phyloP scores from a whole-genome alignment of 305 asterid genomes.

The Solanum hybrid region DNA sequence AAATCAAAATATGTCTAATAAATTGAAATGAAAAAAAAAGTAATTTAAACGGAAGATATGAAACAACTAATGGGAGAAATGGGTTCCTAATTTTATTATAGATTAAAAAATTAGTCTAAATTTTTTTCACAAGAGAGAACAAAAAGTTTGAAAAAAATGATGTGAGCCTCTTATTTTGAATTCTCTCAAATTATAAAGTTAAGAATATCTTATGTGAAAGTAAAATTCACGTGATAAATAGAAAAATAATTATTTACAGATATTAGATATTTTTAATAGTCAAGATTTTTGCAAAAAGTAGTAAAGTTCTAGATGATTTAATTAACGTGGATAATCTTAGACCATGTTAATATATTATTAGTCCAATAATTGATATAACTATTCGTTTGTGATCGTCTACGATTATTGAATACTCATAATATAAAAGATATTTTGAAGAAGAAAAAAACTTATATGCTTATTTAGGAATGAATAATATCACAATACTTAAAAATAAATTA shows the following conservation, averaged over 20 bases:
- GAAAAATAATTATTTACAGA: no score
- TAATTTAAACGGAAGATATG: neutral
- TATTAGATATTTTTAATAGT: neutral
- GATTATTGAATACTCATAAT: neutral
- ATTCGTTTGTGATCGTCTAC: neutral
- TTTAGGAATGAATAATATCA: neutral
- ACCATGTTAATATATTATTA: neutral
- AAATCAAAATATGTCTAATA: no score
- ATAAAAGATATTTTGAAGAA: neutral
- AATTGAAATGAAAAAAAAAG: neutral
- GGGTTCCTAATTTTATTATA: neutral
- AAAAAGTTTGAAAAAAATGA: neutral
- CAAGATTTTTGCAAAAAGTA: neutral
- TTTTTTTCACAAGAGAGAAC: neutral
- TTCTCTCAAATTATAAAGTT: neutral
- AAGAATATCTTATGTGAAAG: no score
- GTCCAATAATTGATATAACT: neutral
- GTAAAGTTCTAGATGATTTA: neutral
- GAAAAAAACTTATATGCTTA: no score
- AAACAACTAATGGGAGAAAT: neutral
- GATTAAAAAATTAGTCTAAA: neutral
- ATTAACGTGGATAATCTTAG: neutral
- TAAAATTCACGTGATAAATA: neutral
- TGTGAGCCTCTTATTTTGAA: neutral
- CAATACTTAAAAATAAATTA: neutral